Evolutionary conservation across 805 yeast species (phyloP).

Genomic region (Candida caryicola): DNA sequence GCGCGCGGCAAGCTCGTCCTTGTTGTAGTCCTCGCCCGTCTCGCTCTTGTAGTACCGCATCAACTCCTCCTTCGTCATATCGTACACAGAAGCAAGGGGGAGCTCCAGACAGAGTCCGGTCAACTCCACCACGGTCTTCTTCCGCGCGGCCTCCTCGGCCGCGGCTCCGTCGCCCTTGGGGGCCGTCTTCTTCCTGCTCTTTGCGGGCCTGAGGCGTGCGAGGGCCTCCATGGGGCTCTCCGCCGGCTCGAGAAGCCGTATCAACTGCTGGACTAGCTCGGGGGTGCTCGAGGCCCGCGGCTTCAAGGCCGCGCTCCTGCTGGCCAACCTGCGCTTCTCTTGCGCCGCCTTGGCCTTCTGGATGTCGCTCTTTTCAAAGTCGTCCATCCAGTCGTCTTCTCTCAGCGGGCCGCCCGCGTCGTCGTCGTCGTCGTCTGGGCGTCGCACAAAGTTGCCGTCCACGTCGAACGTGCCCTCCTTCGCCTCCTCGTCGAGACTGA

Average conservation of each 20-base stretch:
- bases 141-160: neutral
- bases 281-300: constrained; percentile 6
- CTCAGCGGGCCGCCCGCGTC: constrained; percentile 27
- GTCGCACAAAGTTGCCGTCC: constrained; percentile 55
- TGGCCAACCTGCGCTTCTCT: constrained; percentile 16
- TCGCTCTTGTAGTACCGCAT: constrained; percentile 41
- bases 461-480: constrained; percentile 60
- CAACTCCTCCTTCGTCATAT: constrained; percentile 54
- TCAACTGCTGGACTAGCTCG: constrained; percentile 26
- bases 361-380: constrained; percentile 34
- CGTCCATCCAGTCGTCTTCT: constrained; percentile 37
- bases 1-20: neutral
- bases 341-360: constrained; percentile 44
- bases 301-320: constrained; percentile 7
- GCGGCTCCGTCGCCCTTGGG: constrained; percentile 12
- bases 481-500: constrained; percentile 55
- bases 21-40: constrained; percentile 37
- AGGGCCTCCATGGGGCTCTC: constrained; percentile 61
- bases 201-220: constrained; percentile 33
- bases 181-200: constrained; percentile 12
- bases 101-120: constrained; percentile 51
- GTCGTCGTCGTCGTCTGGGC: constrained; percentile 29
- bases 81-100: constrained; percentile 47
- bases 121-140: constrained; percentile 27
- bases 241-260: constrained; percentile 50